Percentiles rank a stretch among this genome's conserved stretches.
Evolutionary conservation across 768 basidiomycete species (phyloP).

Genomic region (Clitopilus hobsonii): DNA sequence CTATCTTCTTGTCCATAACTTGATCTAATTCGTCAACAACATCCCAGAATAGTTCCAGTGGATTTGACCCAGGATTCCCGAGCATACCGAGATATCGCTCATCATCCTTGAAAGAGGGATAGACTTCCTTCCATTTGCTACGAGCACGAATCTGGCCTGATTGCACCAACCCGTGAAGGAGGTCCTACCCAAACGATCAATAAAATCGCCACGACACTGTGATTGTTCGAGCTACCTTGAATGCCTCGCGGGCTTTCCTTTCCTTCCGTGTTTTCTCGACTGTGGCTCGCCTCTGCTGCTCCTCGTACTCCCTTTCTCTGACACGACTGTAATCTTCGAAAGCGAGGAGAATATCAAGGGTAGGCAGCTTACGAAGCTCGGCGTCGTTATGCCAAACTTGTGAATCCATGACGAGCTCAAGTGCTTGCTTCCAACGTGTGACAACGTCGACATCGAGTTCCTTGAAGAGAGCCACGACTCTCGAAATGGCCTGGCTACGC

Average conservation of each 20-base stretch:
- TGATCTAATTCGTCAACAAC: conserved; percentile 83
- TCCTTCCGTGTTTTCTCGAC: conserved; percentile 83
- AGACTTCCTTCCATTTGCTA: conserved; percentile 89
- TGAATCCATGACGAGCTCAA: conserved; percentile 69
- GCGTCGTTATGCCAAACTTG: conserved; percentile 74
- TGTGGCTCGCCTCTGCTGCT: conserved; percentile 72
- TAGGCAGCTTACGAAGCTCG: conserved; percentile 79
- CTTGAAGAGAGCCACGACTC: conserved; percentile 83
- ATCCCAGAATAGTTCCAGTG: conserved; percentile 97
- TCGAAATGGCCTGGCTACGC: conserved; percentile 74
- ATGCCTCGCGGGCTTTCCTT: conserved; percentile 87
- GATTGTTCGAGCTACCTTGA: conserved; percentile 56
- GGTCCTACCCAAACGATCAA: conserved; percentile 35
- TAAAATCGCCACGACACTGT: neutral
- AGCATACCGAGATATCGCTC: conserved; percentile 83
- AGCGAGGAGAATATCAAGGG: conserved; percentile 85
- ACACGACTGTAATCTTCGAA: conserved; percentile 94
- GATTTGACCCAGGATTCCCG: conserved; percentile 91
- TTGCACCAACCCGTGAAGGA: conserved; percentile 67
- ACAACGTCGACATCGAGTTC: conserved; percentile 85
- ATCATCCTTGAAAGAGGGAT: conserved; percentile 72
- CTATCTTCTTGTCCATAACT: conserved; percentile 74
- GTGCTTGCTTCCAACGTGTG: conserved; percentile 90
- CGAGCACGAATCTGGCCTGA: conserved; percentile 69
- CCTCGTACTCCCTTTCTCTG: conserved; percentile 88